Evolutionary conservation across 2,329 filamentous ascomycete genomes (phyloP), one percentile per base, ranked within the genome.

Genomic region (Colletotrichum sublineola): DNA sequence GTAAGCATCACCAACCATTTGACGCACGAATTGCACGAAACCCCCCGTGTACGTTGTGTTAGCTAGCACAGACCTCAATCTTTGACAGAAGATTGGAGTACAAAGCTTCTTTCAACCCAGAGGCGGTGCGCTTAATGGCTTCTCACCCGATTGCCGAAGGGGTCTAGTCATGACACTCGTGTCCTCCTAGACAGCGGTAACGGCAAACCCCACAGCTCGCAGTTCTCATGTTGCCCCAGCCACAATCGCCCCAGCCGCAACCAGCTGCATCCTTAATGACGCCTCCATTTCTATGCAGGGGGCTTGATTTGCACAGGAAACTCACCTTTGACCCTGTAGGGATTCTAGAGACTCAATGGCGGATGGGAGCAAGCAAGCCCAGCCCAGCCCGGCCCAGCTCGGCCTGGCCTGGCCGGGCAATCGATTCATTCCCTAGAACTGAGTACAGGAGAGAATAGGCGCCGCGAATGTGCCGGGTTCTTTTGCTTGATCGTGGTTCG

Each of bases 181-280:
- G 18, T 71, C 56, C 8, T 40, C 42, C 40, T 53, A 70, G 46
- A 62, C 44, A 62, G 38, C 38, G 15, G n/a, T 42, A 65, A 66
- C 56, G 56, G 48, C 15, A 52, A 33, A 3, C 3, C 36, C 60
- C 20, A n/a, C 33, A 24, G 33, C 53, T 12, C 48, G 31, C 44
- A 53, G 67, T 58, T 48, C 24, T 24, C 24, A 24, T 24, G 24
- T 53, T 15, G 50, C 48, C 44, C 33, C 40, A 63, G 62, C 71
- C 61, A 44, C 56, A 29, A 52, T 31, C 24, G 24, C 33, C 20
- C 36, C 20, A 3, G 38, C 46, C 44, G 15, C 3, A 20, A 5
- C 31, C 24, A 20, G 48, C 62, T 12, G 40, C 38, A 15, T 56
- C 40, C 5, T 38, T 48, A 38, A 73, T 63, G 48, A 71, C 44